Base-by-base conservation (phyloP, 208 protist genomes). In the Leishmania amazonensis region DNA sequence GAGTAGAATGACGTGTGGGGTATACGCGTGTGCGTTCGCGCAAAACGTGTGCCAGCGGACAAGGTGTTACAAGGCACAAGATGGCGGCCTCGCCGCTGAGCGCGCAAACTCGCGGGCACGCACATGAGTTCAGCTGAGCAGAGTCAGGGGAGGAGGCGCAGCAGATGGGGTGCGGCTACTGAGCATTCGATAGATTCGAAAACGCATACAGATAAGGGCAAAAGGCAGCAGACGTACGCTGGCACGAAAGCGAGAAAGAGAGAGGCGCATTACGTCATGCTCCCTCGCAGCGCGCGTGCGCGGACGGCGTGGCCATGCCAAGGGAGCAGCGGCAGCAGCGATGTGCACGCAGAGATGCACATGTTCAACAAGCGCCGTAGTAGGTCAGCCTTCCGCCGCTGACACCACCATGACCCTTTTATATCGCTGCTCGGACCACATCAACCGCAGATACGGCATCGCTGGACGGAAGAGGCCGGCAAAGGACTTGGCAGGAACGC, bases 401-500 rank as follows among this genome's bases (percentile, higher is more conserved):
- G 67, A 1, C 67, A 49, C 19, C 11, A 4, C 40, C 40, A 47
- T n/a, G 38, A 83, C 62, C 38, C n/a, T 68, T 62, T 73, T 28
- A 73, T 83, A 83, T 3, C 73, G 72, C 19, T 68, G 21, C n/a
- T 79, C 54, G 24, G 74, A 78, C 73, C 72, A 83, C 38, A 83
- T 64, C 0, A 38, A 21, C 28, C 13, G 72, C 19, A 83, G 73
- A 57, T 83, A 83, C 21, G 72, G 74, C 74, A 75, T 13, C 45
- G 74, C 80, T 24, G 80, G 80, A 5, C 51, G 19, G 40, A 83
- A 83, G 0, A 83, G 35, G 19, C 74, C 45, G 2, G 21, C 42
- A 49, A 83, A 83, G 24, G 80, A 83, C 58, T 62, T 31, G 13
- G 80, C 80, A 2, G 80, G 80, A 3, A 83, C n/a, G 45, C 74